Conservation (phyloP, 148 eudicot species). For the Spergularia marina region DNA sequence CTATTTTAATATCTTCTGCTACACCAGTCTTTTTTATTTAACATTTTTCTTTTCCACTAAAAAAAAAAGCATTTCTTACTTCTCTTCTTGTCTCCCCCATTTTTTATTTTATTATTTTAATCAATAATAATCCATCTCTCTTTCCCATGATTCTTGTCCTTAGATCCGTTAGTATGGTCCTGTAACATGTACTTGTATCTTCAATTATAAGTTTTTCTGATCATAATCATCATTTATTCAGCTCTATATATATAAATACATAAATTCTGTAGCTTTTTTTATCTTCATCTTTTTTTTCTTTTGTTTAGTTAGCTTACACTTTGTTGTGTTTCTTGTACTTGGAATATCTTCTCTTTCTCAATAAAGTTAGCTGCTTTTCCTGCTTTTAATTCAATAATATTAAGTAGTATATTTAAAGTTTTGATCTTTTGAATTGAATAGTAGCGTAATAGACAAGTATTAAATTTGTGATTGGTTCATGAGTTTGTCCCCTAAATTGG, state of each 20-base stretch:
- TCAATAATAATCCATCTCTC: slow-evolving; percentile 15
- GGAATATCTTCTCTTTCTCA: background rate
- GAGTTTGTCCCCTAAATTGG: slow-evolving; percentile 27
- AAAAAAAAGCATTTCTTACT: background rate
- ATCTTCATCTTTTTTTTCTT: background rate
- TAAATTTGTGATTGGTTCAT: slow-evolving; percentile 25
- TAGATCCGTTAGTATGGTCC: slow-evolving; percentile 30
- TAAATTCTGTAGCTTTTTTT: background rate
- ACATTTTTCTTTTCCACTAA: background rate
- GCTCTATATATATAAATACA: too few species aligned
- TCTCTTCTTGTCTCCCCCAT: background rate
- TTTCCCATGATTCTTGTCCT: slow-evolving; percentile 34
- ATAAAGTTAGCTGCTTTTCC: background rate
- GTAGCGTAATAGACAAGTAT: background rate
- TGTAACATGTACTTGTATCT: slow-evolving; percentile 4
- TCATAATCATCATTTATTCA: slow-evolving; percentile 16
- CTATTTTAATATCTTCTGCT: slow-evolving; percentile 7
- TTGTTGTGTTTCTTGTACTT: background rate
- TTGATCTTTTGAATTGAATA: slow-evolving; percentile 23
- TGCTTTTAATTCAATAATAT: slow-evolving; percentile 7
- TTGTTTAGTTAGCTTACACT: background rate
- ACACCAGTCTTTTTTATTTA: slow-evolving; percentile 8
- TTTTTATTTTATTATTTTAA: background rate
- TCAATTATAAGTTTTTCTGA: slow-evolving; percentile 27
- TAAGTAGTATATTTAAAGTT: slow-evolving; percentile 4